Percentiles rank a stretch among this genome's conserved stretches.
Evolutionary conservation across 495 filamentous ascomycete genomes (phyloP).

Genomic region (Echria macrotheca): DNA sequence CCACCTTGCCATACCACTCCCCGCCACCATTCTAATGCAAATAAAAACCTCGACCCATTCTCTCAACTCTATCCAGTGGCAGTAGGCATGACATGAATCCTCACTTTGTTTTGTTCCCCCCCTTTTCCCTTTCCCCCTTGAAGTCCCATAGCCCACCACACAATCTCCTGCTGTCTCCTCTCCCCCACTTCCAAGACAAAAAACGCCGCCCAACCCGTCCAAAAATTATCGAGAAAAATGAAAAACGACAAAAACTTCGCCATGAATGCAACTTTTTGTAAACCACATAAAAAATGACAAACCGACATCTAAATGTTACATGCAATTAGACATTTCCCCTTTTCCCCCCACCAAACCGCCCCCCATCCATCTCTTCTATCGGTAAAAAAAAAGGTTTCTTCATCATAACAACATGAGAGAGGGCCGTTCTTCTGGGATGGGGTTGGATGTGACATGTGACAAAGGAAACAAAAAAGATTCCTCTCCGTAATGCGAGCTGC

Average conservation of each 20-base stretch:
- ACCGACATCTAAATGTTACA: slow-evolving; percentile 4
- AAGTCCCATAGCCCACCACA: not conserved
- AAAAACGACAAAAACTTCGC: not conserved
- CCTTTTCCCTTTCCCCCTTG: not conserved
- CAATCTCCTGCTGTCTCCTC: too few relatives aligned
- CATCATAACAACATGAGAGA: not conserved
- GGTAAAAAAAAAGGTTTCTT: not conserved
- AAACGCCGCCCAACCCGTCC: not conserved
- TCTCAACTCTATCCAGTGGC: not conserved
- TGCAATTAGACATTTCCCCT: slow-evolving; percentile 4
- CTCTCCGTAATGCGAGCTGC: too few relatives aligned
- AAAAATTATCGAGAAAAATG: not conserved
- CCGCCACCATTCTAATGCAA: not conserved
- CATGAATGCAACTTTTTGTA: too few relatives aligned
- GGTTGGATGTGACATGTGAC: too few relatives aligned
- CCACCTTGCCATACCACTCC: not conserved
- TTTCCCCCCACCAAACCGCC: not conserved
- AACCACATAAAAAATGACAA: too few relatives aligned
- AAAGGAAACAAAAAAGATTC: too few relatives aligned
- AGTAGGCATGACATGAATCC: not conserved
- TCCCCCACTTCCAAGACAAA: too few relatives aligned
- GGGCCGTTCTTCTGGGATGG: too few relatives aligned
- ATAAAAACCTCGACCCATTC: not conserved
- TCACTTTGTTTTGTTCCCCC: not conserved
- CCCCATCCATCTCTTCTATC: not conserved